Percentiles rank a stretch among this genome's conserved stretches.
Conservation (phyloP, 2,329 filamentous ascomycete genomes). For the Monilinia aucupariae region DNA sequence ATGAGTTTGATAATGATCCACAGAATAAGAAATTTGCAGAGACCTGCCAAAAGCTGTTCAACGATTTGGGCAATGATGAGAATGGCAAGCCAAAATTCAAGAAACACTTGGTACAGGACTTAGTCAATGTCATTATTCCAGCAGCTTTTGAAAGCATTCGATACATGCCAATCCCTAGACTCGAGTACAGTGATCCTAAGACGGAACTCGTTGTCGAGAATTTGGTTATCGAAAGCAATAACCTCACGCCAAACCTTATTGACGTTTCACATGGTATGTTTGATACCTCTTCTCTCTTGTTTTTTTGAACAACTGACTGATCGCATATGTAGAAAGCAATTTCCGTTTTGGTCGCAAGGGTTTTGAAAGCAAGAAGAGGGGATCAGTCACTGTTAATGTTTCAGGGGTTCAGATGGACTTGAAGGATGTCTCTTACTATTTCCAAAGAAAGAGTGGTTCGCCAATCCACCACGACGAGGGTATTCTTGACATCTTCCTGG, state of each 20-base stretch:
- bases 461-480: constrained; percentile 81
- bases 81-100: constrained; percentile 86
- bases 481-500: constrained; percentile 81
- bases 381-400: constrained; percentile 74
- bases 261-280: constrained; percentile 66
- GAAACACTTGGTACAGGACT: constrained; percentile 82
- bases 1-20: constrained; percentile 83
- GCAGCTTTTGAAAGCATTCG: constrained; percentile 75
- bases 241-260: constrained; percentile 87
- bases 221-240: constrained; percentile 90
- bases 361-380: constrained; percentile 72
- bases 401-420: constrained; percentile 91
- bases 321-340: constrained; percentile 62
- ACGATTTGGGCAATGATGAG: constrained; percentile 80
- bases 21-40: constrained; percentile 77
- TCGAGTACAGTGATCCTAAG: constrained; percentile 81
- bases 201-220: constrained; percentile 92
- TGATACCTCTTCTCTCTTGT: background rate
- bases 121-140: constrained; percentile 82
- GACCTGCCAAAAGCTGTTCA: constrained; percentile 78
- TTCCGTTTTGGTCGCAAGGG: constrained; percentile 92
- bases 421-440: constrained; percentile 84
- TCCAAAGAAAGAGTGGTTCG: constrained; percentile 93
- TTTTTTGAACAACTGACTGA: background rate
- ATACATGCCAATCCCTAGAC: constrained; percentile 88